These are phyloP conservation scores for Lycium ferocissimum DNA, from an alignment of 257 asterid genomes.

Conservation along the genomic window DNA sequence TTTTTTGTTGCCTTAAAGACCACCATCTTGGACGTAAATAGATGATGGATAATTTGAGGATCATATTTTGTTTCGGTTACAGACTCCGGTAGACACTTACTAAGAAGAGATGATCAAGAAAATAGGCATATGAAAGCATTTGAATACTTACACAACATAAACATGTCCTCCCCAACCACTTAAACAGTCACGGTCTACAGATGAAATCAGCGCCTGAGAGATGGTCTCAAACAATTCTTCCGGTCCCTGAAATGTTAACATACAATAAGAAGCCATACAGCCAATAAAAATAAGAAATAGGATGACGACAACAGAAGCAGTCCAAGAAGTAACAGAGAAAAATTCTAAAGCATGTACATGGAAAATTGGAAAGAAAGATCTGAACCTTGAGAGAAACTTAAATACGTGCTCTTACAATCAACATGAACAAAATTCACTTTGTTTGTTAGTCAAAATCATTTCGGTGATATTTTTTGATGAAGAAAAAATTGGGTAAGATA, in stretches of 20 bases:
- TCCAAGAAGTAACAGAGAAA: background rate
- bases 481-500: too few species aligned
- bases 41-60: background rate
- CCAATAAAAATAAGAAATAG: background rate
- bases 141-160: slow-evolving; percentile 74
- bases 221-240: slow-evolving; percentile 93
- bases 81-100: background rate
- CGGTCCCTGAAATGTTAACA: slow-evolving; percentile 59
- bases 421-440: background rate
- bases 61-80: background rate
- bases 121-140: slow-evolving; percentile 12
- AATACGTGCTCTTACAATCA: background rate
- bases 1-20: background rate
- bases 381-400: background rate
- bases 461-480: background rate
- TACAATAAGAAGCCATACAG: background rate
- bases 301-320: background rate
- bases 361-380: background rate
- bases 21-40: background rate
- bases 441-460: background rate
- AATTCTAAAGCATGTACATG: background rate
- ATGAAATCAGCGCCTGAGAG: slow-evolving; percentile 87
- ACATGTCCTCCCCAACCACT: slow-evolving; percentile 99
- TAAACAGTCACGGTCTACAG: slow-evolving; percentile 93
- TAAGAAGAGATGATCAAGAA: background rate